Evolutionary conservation across 2,329 filamentous ascomycete genomes (phyloP).

Genomic region (Pseudogymnoascus pannorum): DNA sequence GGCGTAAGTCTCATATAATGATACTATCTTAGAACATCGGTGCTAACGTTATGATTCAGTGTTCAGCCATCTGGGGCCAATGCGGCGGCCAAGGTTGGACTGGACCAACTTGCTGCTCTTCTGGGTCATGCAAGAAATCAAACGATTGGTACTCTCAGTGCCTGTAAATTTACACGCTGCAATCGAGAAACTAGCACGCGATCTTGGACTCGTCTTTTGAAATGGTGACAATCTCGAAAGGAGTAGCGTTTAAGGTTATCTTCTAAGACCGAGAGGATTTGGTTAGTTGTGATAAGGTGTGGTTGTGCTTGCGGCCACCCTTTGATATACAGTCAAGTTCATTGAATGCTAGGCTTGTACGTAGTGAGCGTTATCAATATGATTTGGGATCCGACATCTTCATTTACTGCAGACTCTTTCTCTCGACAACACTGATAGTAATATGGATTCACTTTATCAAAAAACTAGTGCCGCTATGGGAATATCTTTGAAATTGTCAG

Average conservation of each 20-base stretch:
- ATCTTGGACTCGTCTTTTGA: neutral
- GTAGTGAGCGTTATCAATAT: neutral
- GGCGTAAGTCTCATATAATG: neutral
- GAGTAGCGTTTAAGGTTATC: neutral
- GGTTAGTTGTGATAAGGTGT: neutral
- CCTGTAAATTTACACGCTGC: neutral
- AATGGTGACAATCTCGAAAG: neutral
- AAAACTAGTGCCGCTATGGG: too few species aligned
- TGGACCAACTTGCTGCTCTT: neutral
- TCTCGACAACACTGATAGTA: too few species aligned
- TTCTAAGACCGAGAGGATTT: neutral
- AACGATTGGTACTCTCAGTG: neutral
- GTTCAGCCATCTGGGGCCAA: neutral
- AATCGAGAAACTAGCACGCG: neutral
- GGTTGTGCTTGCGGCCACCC: neutral
- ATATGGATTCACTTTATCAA: too few species aligned
- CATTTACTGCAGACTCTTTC: too few species aligned
- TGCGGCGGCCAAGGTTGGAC: neutral
- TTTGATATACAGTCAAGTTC: neutral
- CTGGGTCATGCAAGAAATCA: neutral
- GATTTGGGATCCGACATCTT: too few species aligned
- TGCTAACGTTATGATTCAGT: conserved; percentile 4
- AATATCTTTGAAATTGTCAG: too few species aligned
- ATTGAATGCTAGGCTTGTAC: neutral
- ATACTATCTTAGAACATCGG: neutral